Evolutionary conservation across 1,284 basidiomycete species (phyloP).

Genomic region (Fomitopsis schrenkii): DNA sequence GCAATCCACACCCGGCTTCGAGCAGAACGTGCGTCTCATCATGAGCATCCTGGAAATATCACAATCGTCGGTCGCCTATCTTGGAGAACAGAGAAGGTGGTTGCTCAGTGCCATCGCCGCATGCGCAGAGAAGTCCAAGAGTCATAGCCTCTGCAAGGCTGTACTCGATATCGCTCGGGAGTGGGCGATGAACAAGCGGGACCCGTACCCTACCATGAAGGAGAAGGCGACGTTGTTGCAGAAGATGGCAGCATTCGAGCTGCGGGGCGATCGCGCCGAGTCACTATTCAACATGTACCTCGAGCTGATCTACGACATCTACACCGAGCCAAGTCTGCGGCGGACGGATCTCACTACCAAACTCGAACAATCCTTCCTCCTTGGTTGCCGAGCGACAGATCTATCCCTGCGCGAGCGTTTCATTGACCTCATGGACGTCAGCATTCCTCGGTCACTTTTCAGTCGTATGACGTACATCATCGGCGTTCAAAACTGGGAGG

Average conservation of each 20-base stretch:
- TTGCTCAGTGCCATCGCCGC: slow-evolving; percentile 75
- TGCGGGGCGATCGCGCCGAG: slow-evolving; percentile 72
- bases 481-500: slow-evolving; percentile 96
- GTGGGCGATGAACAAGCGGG: slow-evolving; percentile 85
- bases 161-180: slow-evolving; percentile 85
- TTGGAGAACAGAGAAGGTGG: slow-evolving; percentile 71
- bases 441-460: slow-evolving; percentile 80
- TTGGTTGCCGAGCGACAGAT: slow-evolving; percentile 89
- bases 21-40: slow-evolving; percentile 59
- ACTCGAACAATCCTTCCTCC: slow-evolving; percentile 90
- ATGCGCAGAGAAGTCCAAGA: slow-evolving; percentile 93
- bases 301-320: slow-evolving; percentile 92
- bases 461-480: slow-evolving; percentile 88
- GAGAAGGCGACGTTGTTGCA: slow-evolving; percentile 91
- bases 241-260: slow-evolving; percentile 91
- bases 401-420: slow-evolving; percentile 81
- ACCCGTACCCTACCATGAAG: slow-evolving; percentile 89
- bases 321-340: slow-evolving; percentile 81
- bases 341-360: slow-evolving; percentile 93
- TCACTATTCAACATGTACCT: slow-evolving; percentile 82
- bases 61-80: slow-evolving; percentile 56
- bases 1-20: slow-evolving; percentile 44
- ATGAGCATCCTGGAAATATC: slow-evolving; percentile 71
- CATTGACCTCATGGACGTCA: slow-evolving; percentile 88
- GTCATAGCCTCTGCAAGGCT: slow-evolving; percentile 75